Base-by-base conservation (phyloP, 2,329 filamentous ascomycete species). In the Cytospora piceae region DNA sequence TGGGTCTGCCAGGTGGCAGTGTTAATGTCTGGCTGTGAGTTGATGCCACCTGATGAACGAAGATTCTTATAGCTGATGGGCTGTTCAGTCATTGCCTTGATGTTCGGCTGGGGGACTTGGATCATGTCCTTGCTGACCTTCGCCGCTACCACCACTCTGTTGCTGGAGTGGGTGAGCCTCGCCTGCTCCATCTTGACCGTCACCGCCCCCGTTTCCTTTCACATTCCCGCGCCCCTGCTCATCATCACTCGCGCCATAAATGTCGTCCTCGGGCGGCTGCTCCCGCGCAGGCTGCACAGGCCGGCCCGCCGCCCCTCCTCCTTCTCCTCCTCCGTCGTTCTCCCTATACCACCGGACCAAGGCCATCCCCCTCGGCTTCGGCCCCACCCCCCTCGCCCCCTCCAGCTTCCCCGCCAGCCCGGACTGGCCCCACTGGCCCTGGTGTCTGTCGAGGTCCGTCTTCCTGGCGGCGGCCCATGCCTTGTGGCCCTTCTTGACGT, bases 401-500 rank as follows among this genome's bases (percentile, higher is more conserved):
- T 55, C 57, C 20, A 56, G 2, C 4, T 11, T 22, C 52, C 55
- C 64, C 12, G 4, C 11, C 22, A 59, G 29, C 51, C 64, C 64
- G 17, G 49, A 20, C 8, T 22, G n/a, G 6, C 62, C 39, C 59
- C 66, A 66, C 37, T 22, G 54, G 11, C 14, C 17, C 7, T 42
- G 31, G 8, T 62, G 54, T 29, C 49, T 55, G 42, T 32, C 55
- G 20, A 61, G 34, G 5, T 31, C 57, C 22, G 54, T n/a, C 52
- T 61, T 9, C 22, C 29, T 46, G n/a, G 54, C 49, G 27, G 29
- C 11, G 1, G 24, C 22, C 90, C 64, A 68, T 22, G 52, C 66
- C 37, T 51, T 15, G 31, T 22, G 42, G 22, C 59, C 66, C 46
- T 51, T 57, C n/a, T 42, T 27, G 20, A 60, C 27, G 39, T 57